phyloP scores from a whole-genome alignment of 257 asterid species.

The Paulownia fortunei region DNA sequence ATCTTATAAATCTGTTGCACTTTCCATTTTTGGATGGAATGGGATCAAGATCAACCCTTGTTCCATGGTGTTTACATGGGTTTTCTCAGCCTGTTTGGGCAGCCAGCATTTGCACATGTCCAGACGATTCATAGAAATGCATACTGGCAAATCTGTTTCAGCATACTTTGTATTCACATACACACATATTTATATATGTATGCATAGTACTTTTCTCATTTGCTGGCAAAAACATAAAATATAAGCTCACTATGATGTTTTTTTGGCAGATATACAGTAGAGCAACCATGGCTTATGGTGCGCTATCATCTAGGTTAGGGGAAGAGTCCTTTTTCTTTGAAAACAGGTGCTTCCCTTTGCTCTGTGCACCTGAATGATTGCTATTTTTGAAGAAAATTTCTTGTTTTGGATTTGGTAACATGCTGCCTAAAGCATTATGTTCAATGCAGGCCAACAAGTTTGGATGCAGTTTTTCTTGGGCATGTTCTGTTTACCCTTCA shows the following conservation, averaged over 20 bases:
- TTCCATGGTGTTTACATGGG: background rate
- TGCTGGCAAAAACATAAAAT: background rate
- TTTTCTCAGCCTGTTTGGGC: background rate
- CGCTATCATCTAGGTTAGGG: slow-evolving; percentile 77
- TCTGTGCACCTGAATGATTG: slow-evolving; percentile 12
- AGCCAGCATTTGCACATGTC: background rate
- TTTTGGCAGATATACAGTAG: slow-evolving; percentile 76
- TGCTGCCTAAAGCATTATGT: slow-evolving; percentile 25
- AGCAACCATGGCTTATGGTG: slow-evolving; percentile 70
- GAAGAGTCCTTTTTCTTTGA: slow-evolving; percentile 74
- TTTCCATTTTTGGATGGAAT: background rate
- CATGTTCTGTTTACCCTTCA: slow-evolving; percentile 77
- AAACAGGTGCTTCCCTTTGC: slow-evolving; percentile 55
- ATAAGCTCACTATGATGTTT: slow-evolving; percentile 3
- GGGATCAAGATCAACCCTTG: background rate
- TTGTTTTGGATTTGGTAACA: slow-evolving; percentile 17
- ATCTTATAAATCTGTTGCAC: background rate
- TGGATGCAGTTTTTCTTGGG: slow-evolving; percentile 88
- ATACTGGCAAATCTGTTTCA: background rate
- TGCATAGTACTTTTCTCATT: background rate
- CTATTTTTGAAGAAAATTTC: background rate
- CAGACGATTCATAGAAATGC: background rate
- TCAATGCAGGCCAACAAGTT: slow-evolving; percentile 80
- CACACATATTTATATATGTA: background rate
- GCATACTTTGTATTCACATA: background rate